A percentile compares a stretch with the other conserved stretches of the same genome.
These are phyloP conservation scores for Xylogone sp. DNA, from an alignment of 2,329 filamentous ascomycete species.

Conservation along the genomic window DNA sequence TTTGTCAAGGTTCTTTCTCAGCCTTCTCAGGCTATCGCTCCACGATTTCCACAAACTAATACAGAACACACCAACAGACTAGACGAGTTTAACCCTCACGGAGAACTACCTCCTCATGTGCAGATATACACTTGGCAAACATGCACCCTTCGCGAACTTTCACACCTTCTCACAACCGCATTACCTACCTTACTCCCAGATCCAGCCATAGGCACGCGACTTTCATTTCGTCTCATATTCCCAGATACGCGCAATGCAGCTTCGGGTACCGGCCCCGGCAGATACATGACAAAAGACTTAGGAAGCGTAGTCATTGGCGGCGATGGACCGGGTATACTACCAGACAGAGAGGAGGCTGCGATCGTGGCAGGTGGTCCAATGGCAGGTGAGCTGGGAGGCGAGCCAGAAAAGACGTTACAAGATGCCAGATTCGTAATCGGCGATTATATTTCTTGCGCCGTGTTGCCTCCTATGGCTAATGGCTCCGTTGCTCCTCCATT, in stretches of 20 bases:
- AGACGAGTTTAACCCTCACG: conserved; percentile 59
- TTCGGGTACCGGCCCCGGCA: conserved; percentile 37
- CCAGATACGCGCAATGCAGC: conserved; percentile 50
- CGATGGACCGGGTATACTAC: conserved; percentile 39
- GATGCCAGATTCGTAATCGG: conserved; percentile 83
- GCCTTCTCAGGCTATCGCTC: conserved; percentile 10
- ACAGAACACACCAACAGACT: conserved; percentile 40
- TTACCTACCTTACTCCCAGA: conserved; percentile 67
- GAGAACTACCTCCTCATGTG: conserved; percentile 61
- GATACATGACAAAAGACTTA: conserved; percentile 75
- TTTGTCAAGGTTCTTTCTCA: conserved; percentile 6
- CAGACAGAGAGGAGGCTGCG: conserved; percentile 33
- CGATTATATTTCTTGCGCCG: conserved; percentile 81
- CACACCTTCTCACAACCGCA: conserved; percentile 68
- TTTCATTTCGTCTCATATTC: conserved; percentile 85
- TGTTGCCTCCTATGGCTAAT: conserved; percentile 70
- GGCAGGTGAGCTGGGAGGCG: conserved; percentile 44
- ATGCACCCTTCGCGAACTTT: conserved; percentile 78
- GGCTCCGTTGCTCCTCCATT: conserved; percentile 68
- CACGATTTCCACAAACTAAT: background rate
- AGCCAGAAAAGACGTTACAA: conserved; percentile 68
- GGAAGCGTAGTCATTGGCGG: conserved; percentile 77
- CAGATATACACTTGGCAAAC: conserved; percentile 83
- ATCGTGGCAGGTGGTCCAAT: conserved; percentile 25
- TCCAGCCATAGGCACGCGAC: conserved; percentile 74